A percentile compares a stretch with the other conserved stretches of the same genome.
These are phyloP conservation scores for Leptographium radiaticola DNA, from an alignment of 2,329 filamentous ascomycete species.

Conservation along the genomic window DNA sequence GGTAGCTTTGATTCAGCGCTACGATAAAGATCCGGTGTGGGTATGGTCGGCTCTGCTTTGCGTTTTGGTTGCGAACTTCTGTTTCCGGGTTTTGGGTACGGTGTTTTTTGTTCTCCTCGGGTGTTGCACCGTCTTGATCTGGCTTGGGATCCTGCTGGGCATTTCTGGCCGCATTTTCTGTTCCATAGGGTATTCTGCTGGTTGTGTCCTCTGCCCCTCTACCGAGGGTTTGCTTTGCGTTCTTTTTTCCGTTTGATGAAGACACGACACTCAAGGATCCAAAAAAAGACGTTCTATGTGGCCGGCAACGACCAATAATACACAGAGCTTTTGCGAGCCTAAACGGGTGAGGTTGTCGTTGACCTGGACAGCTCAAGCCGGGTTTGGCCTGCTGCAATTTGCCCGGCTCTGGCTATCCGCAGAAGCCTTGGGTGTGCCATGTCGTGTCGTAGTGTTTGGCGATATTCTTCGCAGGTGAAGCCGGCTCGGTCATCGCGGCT, in stretches of 20 bases:
- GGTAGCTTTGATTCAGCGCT: neutral
- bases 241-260: constrained; percentile 5
- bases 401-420: neutral
- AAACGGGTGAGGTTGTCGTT: neutral
- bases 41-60: neutral
- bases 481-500: too few relatives aligned
- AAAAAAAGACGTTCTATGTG: constrained; percentile 12
- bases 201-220: neutral
- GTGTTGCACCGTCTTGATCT: neutral
- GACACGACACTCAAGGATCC: constrained; percentile 9
- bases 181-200: neutral
- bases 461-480: too few relatives aligned
- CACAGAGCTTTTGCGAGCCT: constrained; percentile 1
- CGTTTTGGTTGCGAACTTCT: neutral
- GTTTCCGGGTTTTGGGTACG: neutral
- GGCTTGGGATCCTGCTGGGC: neutral
- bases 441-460: too few relatives aligned
- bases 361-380: neutral
- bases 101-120: neutral
- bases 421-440: too few relatives aligned
- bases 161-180: neutral
- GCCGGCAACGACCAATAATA: constrained; percentile 15
- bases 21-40: neutral
- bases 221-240: neutral
- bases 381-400: neutral